Evolutionary conservation across 2,329 filamentous ascomycete genomes (phyloP).

Genomic region (Tolypocladium pustulatum): DNA sequence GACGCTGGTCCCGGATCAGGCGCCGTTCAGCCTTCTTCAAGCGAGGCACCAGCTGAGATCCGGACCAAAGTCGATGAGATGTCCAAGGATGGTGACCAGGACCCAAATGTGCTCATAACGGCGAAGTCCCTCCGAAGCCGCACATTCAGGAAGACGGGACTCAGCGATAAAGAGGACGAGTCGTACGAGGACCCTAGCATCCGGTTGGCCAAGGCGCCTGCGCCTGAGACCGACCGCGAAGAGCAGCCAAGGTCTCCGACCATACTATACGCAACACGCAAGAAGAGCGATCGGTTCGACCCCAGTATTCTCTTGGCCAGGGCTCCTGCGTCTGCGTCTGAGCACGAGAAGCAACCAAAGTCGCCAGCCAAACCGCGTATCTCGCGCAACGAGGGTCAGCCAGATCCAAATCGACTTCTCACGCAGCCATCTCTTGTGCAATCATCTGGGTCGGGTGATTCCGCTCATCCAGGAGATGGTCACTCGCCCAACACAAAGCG

Average conservation of each 20-base stretch:
- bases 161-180: slow-evolving; percentile 11
- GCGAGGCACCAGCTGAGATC: slow-evolving; percentile 3
- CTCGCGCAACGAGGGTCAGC: slow-evolving; percentile 14
- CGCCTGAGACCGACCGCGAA: slow-evolving; percentile 1
- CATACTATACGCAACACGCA: slow-evolving; percentile 15
- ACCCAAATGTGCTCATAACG: slow-evolving; percentile 15
- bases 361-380: slow-evolving; percentile 9
- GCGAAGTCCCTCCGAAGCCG: slow-evolving; percentile 20
- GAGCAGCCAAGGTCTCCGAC: not conserved
- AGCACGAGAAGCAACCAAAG: not conserved
- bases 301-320: slow-evolving; percentile 17
- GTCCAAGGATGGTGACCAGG: slow-evolving; percentile 4
- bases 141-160: slow-evolving; percentile 12
- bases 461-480: slow-evolving; percentile 5
- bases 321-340: slow-evolving; percentile 6
- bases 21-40: not conserved
- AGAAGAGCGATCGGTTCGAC: slow-evolving; percentile 14
- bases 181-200: slow-evolving; percentile 17
- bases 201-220: slow-evolving; percentile 12
- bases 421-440: slow-evolving; percentile 15
- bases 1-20: not conserved
- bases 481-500: slow-evolving; percentile 12
- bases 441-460: slow-evolving; percentile 8
- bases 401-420: slow-evolving; percentile 14
- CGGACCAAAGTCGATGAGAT: slow-evolving; percentile 2